Base-by-base conservation (phyloP, 2,329 filamentous ascomycete genomes). In the Coleophoma cylindrospora region DNA sequence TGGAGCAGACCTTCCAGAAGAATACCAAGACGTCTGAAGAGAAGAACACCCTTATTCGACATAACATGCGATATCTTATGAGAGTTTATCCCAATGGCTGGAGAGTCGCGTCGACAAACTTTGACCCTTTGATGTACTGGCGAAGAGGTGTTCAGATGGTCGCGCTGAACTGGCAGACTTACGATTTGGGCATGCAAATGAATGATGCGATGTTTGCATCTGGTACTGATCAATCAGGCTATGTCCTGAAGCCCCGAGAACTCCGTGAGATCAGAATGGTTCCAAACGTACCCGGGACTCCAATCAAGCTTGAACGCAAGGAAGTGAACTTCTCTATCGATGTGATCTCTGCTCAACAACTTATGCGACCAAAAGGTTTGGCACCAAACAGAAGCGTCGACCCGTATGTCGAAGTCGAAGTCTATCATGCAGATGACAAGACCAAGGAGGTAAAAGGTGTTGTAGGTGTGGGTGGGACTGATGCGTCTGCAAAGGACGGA, bases 191-290 rank as follows among this genome's bases (percentile, higher is more conserved):
- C 43, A 94, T 96, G 81, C 92, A 97, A 65, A 79, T 97, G 67
- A 97, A 97, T 66, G 88, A 94, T 59, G 94, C 94, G 63, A 97
- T 99, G 94, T 99, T 96, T 65, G 87, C 91, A 43, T 89, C 89
- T 51, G 89, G 90, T 40, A 85, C 80, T 12, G 94, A 96, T 69
- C 82, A 84, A 50, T 89, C 88, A 3, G 94, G 94, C 41, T 99
- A 97, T 62, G 91, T 97, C 13, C 79, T 96, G 48, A 99, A 99
- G 72, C 92, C 94, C 17, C 80, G 84, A 34, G 89, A 91, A 64
- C 82, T 96, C 54, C 87, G 92, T 54, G 83, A 84, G 64, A 84
- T 86, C 54, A 77, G 83, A 58, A 74, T 83, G 45, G 71, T 81
- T 43, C 75, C 77, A 1, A 79, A 79, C 56, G 67, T 69, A 21